phyloP scores from a whole-genome alignment of 2,329 filamentous ascomycete genomes.

The Verticillium zaregamsianum region DNA sequence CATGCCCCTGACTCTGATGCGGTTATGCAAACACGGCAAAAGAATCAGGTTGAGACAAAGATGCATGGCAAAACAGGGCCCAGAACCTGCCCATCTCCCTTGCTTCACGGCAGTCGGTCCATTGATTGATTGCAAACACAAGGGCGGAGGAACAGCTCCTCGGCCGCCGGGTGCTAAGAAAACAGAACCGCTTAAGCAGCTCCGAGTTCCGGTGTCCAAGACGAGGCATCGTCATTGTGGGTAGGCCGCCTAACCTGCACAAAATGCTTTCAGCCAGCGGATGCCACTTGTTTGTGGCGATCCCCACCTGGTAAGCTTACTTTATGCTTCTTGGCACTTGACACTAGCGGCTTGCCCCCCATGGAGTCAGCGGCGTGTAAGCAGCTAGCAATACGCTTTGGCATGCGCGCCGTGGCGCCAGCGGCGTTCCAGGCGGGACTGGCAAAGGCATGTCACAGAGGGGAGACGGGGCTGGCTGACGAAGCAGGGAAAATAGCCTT shows the following conservation, averaged over 20 bases:
- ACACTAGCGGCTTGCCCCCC: background rate
- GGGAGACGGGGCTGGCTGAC: background rate
- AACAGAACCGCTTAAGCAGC: background rate
- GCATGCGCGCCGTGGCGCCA: background rate
- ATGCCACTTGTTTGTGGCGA: background rate
- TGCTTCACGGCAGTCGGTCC: background rate
- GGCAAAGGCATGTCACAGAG: background rate
- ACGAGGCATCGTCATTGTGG: background rate
- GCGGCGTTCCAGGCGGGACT: background rate
- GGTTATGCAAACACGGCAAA: background rate
- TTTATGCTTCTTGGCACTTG: background rate
- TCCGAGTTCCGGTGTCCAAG: background rate
- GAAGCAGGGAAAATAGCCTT: background rate
- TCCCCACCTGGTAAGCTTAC: background rate
- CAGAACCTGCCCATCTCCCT: background rate
- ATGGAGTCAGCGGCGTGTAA: background rate
- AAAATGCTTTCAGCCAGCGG: background rate
- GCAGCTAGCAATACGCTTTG: background rate
- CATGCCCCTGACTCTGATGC: background rate
- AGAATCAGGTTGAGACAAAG: background rate
- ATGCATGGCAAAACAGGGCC: background rate
- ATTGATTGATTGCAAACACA: background rate
- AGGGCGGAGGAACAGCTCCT: background rate
- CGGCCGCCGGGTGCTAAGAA: background rate
- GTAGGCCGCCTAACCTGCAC: background rate